These are phyloP conservation scores for Leccinum fibrillosum DNA, from an alignment of 768 basidiomycete genomes.

Conservation along the genomic window DNA sequence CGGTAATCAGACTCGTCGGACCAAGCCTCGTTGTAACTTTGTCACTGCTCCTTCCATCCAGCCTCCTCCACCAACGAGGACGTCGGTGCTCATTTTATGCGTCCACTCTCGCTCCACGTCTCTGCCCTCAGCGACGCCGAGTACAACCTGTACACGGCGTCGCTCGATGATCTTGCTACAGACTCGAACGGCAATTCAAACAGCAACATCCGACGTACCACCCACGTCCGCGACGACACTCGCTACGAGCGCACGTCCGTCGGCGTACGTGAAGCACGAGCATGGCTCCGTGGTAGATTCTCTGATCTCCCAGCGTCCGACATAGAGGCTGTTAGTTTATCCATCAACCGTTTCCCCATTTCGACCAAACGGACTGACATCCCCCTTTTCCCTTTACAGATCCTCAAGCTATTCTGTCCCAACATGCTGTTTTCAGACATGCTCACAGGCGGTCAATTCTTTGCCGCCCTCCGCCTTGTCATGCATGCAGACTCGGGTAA, in stretches of 20 bases:
- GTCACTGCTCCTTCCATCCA: background rate
- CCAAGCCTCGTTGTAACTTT: background rate
- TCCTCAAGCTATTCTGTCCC: conserved; percentile 63
- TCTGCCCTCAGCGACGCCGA: conserved; percentile 76
- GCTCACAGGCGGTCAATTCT: conserved; percentile 70
- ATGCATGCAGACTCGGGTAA: conserved; percentile 60
- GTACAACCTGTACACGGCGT: conserved; percentile 63
- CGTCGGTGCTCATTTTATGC: conserved; percentile 36
- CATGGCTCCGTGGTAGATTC: conserved; percentile 75
- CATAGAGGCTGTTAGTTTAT: conserved; percentile 55
- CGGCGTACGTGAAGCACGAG: conserved; percentile 63
- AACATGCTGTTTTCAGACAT: conserved; percentile 48
- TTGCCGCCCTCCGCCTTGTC: conserved; percentile 67
- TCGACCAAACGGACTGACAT: background rate
- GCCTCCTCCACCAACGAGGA: background rate
- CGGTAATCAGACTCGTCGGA: no score
- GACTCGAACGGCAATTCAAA: conserved; percentile 26
- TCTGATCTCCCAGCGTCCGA: conserved; percentile 45
- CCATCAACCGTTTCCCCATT: background rate
- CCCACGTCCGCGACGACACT: conserved; percentile 36
- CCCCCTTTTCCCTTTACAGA: conserved; percentile 36
- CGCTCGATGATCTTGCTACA: conserved; percentile 50
- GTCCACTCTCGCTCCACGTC: conserved; percentile 63
- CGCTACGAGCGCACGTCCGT: conserved; percentile 54
- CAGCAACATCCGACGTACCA: background rate